Evolutionary conservation across 306 rosid species (phyloP).

Genomic region (Vicia sativa): DNA sequence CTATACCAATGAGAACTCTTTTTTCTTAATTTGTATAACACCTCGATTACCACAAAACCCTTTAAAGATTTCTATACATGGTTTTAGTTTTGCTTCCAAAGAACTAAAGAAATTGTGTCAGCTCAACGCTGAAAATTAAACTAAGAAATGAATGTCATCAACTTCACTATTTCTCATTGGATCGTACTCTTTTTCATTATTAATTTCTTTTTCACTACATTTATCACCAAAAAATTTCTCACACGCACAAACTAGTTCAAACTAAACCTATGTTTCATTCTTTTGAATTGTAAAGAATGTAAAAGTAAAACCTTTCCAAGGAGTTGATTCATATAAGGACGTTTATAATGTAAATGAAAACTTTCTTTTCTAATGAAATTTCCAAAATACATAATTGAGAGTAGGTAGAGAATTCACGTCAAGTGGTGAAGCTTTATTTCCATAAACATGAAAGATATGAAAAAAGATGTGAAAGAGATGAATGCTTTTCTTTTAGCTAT

Average conservation of each 20-base stretch:
- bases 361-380: constrained; percentile 39
- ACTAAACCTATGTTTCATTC: constrained; percentile 25
- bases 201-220: background rate
- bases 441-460: constrained; percentile 41
- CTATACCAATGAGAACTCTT: background rate
- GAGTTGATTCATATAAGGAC: background rate
- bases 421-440: constrained; percentile 46
- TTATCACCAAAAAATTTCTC: background rate
- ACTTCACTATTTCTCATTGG: constrained; percentile 44
- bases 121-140: background rate
- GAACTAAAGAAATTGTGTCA: constrained; percentile 31
- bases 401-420: constrained; percentile 44
- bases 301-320: background rate
- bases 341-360: background rate
- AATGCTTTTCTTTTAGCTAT: constrained; percentile 34
- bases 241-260: background rate
- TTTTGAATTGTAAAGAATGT: constrained; percentile 24
- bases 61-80: background rate
- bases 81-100: constrained; percentile 11
- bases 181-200: constrained; percentile 41
- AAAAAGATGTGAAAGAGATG: constrained; percentile 33
- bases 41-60: background rate
- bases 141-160: constrained; percentile 43
- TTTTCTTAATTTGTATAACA: background rate
- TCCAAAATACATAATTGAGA: constrained; percentile 37